phyloP scores from a whole-genome alignment of 768 basidiomycete species.

The Sporobolomyces roseus region DNA sequence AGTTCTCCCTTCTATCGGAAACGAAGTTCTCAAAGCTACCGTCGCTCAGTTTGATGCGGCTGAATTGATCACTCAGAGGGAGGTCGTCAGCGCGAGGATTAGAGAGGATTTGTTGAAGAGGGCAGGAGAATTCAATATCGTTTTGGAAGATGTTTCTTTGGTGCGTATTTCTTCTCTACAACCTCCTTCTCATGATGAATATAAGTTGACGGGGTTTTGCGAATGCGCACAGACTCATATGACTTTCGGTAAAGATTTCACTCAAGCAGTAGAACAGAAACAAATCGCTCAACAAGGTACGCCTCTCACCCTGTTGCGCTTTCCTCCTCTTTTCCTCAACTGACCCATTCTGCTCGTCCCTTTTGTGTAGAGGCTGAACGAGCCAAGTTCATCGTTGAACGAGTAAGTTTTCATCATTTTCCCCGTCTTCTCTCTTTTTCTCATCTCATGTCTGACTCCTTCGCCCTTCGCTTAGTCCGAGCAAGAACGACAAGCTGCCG shows the following conservation, averaged over 20 bases:
- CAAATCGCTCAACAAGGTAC: conserved; percentile 97
- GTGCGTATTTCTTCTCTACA: conserved; percentile 44
- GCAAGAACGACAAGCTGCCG: conserved; percentile 97
- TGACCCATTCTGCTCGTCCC: not conserved
- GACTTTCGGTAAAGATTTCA: conserved; percentile 50
- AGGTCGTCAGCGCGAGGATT: conserved; percentile 91
- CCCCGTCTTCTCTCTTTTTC: not conserved
- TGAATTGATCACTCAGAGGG: conserved; percentile 93
- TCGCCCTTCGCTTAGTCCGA: conserved; percentile 63
- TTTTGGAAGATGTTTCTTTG: conserved; percentile 94
- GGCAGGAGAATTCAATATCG: conserved; percentile 92
- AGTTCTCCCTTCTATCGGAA: conserved; percentile 93
- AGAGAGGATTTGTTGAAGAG: conserved; percentile 85
- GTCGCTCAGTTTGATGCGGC: conserved; percentile 98
- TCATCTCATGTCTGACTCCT: conserved; percentile 1
- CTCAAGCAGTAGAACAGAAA: conserved; percentile 90
- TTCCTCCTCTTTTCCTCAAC: conserved; percentile 3
- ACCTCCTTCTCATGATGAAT: not conserved
- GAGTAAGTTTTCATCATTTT: conserved; percentile 55
- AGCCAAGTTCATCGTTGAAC: conserved; percentile 98
- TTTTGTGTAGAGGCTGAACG: conserved; percentile 77
- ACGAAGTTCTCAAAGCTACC: conserved; percentile 95
- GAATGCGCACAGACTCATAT: conserved; percentile 50
- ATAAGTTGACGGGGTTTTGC: not conserved
- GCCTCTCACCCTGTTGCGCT: not conserved